Base-by-base conservation (phyloP, 345 rosid genomes). In the Populus simonii region DNA sequence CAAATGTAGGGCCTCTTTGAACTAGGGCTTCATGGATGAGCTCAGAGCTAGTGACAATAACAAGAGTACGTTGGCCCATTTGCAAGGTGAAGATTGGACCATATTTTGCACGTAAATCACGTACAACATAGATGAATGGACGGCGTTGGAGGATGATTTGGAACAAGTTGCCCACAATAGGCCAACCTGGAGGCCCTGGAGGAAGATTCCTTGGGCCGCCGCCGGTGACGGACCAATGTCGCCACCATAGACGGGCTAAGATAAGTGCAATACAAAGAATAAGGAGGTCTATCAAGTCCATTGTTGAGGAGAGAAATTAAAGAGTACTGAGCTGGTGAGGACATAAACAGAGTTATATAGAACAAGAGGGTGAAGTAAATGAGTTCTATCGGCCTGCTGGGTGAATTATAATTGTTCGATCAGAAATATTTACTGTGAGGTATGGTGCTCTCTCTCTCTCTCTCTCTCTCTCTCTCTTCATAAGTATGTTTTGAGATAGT, bases 271-370 rank as follows among this genome's bases (percentile, higher is more conserved):
- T 77, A 74, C 68, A 68, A 71, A 89, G 55, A 39, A 92, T 73
- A 65, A 90, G 79, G 77, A 91, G 36, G 77, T 95, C 96, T 31
- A 85, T 76, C 8, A 81, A 63, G 75, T 91, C 92, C 96, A 92
- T 92, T 63, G 47, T 55, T 66, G 74, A 65, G 53, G 39, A 29
- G 45, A 27, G 10, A 25, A 45, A 68, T 13, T n/a, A 5, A 43
- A 8, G 47, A 9, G 22, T 5, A 23, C 31, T 25, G 20, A 0
- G 29, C 18, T 15, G 71, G 61, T 66, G 43, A 66, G 70, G 20
- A 17, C 36, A 38, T 25, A 57, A n/a, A 5, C 11, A 27, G 12
- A n/a, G 25, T 2, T 39, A 27, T 22, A 55, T 35, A 33, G 33
- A 63, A 27, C 27, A 23, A 9, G 67, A 63, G 67, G 2, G 67